Evolutionary conservation across 2,329 filamentous ascomycete genomes (phyloP).

Genomic region (Nothophaeocryptopus gaeumannii): DNA sequence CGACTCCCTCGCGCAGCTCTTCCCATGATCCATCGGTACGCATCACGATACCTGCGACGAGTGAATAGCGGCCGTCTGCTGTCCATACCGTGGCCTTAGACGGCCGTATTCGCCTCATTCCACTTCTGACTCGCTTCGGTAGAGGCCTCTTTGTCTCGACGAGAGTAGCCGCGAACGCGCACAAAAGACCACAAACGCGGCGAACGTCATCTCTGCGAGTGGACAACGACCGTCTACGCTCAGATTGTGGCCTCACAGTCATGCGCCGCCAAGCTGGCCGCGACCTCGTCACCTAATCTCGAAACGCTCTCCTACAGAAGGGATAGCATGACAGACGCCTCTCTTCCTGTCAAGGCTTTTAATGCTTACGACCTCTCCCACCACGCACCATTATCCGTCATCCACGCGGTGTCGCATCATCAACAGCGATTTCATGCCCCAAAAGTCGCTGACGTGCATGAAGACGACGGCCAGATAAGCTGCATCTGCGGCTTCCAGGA

Average conservation of each 20-base stretch:
- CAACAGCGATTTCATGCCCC: slow-evolving; percentile 25
- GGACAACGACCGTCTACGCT: slow-evolving; percentile 16
- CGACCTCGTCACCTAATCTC: slow-evolving; percentile 33
- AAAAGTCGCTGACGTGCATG: slow-evolving; percentile 45
- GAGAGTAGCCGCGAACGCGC: slow-evolving; percentile 12
- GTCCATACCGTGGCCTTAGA: not conserved
- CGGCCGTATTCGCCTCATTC: not conserved
- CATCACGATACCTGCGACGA: slow-evolving; percentile 4
- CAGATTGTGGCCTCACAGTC: slow-evolving; percentile 30
- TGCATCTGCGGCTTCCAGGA: slow-evolving; percentile 92
- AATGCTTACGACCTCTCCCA: slow-evolving; percentile 30
- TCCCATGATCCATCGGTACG: slow-evolving; percentile 19
- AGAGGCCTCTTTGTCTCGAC: slow-evolving; percentile 15
- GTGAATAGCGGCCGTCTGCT: slow-evolving; percentile 5
- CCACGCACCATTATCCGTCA: slow-evolving; percentile 26
- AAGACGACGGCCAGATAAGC: slow-evolving; percentile 92
- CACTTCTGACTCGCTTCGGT: slow-evolving; percentile 16
- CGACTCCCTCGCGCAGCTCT: slow-evolving; percentile 10
- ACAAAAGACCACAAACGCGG: slow-evolving; percentile 13
- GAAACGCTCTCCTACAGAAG: slow-evolving; percentile 28
- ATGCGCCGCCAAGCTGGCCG: slow-evolving; percentile 36
- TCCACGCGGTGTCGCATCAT: slow-evolving; percentile 27
- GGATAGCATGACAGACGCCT: slow-evolving; percentile 40
- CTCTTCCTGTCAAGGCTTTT: slow-evolving; percentile 33
- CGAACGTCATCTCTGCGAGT: slow-evolving; percentile 11